Evolutionary conservation across 768 basidiomycete genomes (phyloP).

Genomic region (Boletus fagicola): DNA sequence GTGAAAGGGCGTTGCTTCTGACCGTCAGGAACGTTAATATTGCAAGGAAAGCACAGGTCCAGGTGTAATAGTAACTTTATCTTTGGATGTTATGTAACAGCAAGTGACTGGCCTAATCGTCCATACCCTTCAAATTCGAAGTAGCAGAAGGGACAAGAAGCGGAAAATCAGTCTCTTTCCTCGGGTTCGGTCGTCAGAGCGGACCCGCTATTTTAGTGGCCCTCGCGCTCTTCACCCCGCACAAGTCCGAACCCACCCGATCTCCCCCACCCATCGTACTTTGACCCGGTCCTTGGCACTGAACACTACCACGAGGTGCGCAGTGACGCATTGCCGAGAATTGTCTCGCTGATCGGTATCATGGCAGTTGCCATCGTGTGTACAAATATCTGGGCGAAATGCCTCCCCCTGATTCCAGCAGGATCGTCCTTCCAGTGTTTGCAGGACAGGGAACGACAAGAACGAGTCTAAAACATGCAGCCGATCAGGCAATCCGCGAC

Average conservation of each 20-base stretch:
- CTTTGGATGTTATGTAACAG: conserved; percentile 27
- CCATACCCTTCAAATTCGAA: conserved; percentile 13
- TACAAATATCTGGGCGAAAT: conserved; percentile 2
- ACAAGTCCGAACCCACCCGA: conserved; percentile 3
- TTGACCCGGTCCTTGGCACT: neutral
- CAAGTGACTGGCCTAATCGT: conserved; percentile 8
- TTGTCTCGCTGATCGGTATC: neutral
- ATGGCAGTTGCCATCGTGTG: neutral
- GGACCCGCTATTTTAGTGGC: conserved; percentile 16
- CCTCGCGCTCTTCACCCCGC: neutral
- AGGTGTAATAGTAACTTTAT: conserved; percentile 27
- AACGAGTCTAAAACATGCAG: conserved; percentile 31
- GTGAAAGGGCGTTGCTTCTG: conserved; percentile 1
- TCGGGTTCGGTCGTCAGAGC: conserved; percentile 8
- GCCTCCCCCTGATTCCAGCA: neutral
- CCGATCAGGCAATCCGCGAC: conserved; percentile 41
- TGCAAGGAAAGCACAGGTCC: conserved; percentile 15
- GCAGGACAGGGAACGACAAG: conserved; percentile 52
- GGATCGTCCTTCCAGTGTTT: conserved; percentile 48
- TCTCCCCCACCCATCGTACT: neutral
- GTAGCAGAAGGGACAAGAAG: conserved; percentile 21
- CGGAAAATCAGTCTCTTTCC: conserved; percentile 20
- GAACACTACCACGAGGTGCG: conserved; percentile 8
- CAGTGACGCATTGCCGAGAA: neutral
- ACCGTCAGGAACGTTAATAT: conserved; percentile 14